These are phyloP conservation scores for Ganoderma boninense DNA, from an alignment of 1,284 basidiomycete genomes.

Conservation along the genomic window DNA sequence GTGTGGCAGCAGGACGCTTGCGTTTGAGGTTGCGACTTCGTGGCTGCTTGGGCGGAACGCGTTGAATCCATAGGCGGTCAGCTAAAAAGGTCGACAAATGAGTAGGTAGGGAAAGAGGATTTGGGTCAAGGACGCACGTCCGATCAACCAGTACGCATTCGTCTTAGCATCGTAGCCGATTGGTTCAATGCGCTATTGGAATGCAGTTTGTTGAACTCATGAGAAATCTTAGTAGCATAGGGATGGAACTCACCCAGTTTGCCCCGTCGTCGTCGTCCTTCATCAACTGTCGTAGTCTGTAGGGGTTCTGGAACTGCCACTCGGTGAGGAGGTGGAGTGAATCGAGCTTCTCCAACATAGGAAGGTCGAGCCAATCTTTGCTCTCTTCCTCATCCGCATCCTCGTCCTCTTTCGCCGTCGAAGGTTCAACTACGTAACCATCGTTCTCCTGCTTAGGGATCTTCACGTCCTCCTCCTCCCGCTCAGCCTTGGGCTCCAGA, in stretches of 20 bases:
- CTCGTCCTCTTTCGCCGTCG: constrained; percentile 8
- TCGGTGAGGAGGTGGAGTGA: constrained; percentile 76
- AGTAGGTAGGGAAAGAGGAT: not conserved
- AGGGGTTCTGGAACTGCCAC: constrained; percentile 84
- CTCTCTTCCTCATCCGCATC: constrained; percentile 46
- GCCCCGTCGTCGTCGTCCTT: constrained; percentile 79
- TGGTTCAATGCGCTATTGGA: constrained; percentile 79
- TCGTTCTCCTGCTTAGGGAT: constrained; percentile 24
- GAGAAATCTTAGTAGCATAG: not conserved
- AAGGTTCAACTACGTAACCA: constrained; percentile 1
- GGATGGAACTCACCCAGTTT: constrained; percentile 66
- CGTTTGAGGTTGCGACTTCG: constrained; percentile 58
- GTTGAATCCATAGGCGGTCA: constrained; percentile 90
- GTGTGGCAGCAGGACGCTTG: constrained; percentile 48
- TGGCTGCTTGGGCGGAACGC: constrained; percentile 63
- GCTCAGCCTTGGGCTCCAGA: not conserved
- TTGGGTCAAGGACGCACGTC: constrained; percentile 55
- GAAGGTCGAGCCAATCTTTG: constrained; percentile 73
- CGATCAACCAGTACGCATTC: constrained; percentile 92
- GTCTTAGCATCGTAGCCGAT: constrained; percentile 85
- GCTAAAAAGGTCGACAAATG: constrained; percentile 44
- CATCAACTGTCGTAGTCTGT: constrained; percentile 73
- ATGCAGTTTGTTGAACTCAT: not conserved
- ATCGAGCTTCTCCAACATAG: constrained; percentile 80
- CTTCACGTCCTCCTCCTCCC: constrained; percentile 19